These are phyloP conservation scores for Cucurbita argyrosperma DNA, from an alignment of 306 rosid genomes.

Conservation along the genomic window DNA sequence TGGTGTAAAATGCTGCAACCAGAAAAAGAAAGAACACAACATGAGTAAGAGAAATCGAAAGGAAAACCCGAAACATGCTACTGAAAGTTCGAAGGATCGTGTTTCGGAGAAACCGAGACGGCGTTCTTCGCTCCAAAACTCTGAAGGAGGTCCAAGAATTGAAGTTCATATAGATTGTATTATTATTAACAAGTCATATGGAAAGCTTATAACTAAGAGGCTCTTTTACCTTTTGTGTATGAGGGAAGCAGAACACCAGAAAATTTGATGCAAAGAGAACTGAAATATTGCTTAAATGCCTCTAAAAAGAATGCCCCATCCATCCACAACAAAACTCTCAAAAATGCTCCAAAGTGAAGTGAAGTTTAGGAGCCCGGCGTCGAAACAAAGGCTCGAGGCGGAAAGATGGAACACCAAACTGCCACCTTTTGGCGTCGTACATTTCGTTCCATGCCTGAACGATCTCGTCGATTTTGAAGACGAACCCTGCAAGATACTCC, in stretches of 20 bases:
- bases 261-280: not conserved
- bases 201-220: not conserved
- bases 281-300: conserved; percentile 14
- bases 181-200: not conserved
- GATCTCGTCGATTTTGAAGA: conserved; percentile 90
- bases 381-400: conserved; percentile 90
- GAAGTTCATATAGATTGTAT: not conserved
- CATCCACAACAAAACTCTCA: conserved; percentile 21
- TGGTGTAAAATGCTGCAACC: not conserved
- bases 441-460: conserved; percentile 94
- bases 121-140: not conserved
- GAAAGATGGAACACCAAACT: conserved; percentile 80
- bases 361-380: conserved; percentile 75
- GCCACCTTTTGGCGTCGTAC: conserved; percentile 95
- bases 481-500: conserved; percentile 34
- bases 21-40: not conserved
- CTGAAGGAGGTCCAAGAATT: not conserved
- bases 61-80: not conserved
- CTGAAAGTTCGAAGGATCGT: not conserved
- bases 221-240: not conserved
- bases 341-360: conserved; percentile 57
- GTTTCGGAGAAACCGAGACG: not conserved
- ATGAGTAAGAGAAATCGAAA: not conserved
- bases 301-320: conserved; percentile 25
- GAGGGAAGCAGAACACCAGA: not conserved